Evolutionary conservation across 805 yeast species (phyloP), one percentile per base, ranked within the genome.

Genomic region (Starmerella bacillaris): DNA sequence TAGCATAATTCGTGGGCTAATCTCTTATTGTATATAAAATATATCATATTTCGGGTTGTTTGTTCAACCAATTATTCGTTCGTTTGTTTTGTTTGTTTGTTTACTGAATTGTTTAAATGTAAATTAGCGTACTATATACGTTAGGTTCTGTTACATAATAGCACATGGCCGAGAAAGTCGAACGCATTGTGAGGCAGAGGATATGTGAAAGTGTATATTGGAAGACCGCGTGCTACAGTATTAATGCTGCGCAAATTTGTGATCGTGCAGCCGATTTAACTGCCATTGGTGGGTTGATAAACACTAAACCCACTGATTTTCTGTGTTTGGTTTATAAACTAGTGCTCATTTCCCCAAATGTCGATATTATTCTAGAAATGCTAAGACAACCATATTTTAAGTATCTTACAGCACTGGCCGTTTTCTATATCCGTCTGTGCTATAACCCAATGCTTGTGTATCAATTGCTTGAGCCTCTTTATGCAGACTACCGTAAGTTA

Each of bases 281-380:
- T 7, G 60, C 60, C 33, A 53, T 79, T 4, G 86, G 80, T 0
- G 74, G 78, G 0, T 56, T 67, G n/a, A 57, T 63, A 12, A 37
- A 38, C 30, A 70, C 71, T 21, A 55, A 70, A 40, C 89, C 92
- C 0, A 61, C 77, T 14, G 74, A 73, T 11, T 82, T 80, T 46
- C 51, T 79, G n/a, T 74, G 92, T 49, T 62, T 92, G 30, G 53
- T 82, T 7, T 69, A 80, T 48, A 72, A 86, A 43, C 51, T 86
- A 38, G 60, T 84, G 4, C 92, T 86, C 53, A 54, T 89, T 14
- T 70, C 70, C 41, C 95, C 95, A 0, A 47, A 64, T 1, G 47
- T 50, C 8, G 78, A 70, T 4, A 68, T 79, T 4, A 49, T 78
- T 2, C 49, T 58, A 14, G 64, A 71, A 36, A 64, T 68, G 42